Percentiles rank a stretch among this genome's conserved stretches.
Conservation (phyloP, 2,329 filamentous ascomycete genomes). For the Thelonectria olida region DNA sequence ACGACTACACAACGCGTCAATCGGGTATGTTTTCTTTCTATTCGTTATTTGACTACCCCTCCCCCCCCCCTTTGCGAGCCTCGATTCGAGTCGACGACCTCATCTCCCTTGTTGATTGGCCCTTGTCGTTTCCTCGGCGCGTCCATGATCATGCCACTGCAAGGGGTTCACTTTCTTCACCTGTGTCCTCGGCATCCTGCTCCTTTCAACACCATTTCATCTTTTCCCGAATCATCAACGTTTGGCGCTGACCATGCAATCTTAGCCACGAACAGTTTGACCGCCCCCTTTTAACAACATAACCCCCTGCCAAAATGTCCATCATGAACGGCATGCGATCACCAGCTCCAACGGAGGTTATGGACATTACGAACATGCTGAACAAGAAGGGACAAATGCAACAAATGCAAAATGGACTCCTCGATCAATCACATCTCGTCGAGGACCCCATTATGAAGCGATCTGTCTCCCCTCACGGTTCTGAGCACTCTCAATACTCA, state of each 20-base stretch:
- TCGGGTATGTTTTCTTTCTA: conserved; percentile 8
- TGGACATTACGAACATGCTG: conserved; percentile 63
- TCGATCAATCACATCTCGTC: conserved; percentile 46
- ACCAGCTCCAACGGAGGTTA: conserved; percentile 57
- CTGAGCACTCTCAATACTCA: conserved; percentile 67
- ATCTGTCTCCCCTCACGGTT: conserved; percentile 66
- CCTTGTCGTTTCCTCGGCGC: not conserved
- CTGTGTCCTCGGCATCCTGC: not conserved
- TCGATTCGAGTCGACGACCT: too few relatives aligned
- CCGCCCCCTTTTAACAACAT: conserved; percentile 33
- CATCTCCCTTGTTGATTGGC: not conserved
- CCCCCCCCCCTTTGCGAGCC: not conserved
- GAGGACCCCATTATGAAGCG: conserved; percentile 59
- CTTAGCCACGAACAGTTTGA: conserved; percentile 35
- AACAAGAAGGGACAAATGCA: conserved; percentile 57
- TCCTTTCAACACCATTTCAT: conserved; percentile 4
- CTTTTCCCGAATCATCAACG: conserved; percentile 6
- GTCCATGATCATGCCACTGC: conserved; percentile 6
- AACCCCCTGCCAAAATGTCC: conserved; percentile 31
- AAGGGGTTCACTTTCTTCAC: conserved; percentile 7
- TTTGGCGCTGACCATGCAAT: conserved; percentile 30
- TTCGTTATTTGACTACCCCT: not conserved
- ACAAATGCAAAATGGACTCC: conserved; percentile 44
- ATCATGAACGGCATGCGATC: conserved; percentile 52
- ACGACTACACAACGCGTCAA: not conserved